Evolutionary conservation across 164 flowering plant genomes (phyloP).

Genomic region (Umbellularia californica): DNA sequence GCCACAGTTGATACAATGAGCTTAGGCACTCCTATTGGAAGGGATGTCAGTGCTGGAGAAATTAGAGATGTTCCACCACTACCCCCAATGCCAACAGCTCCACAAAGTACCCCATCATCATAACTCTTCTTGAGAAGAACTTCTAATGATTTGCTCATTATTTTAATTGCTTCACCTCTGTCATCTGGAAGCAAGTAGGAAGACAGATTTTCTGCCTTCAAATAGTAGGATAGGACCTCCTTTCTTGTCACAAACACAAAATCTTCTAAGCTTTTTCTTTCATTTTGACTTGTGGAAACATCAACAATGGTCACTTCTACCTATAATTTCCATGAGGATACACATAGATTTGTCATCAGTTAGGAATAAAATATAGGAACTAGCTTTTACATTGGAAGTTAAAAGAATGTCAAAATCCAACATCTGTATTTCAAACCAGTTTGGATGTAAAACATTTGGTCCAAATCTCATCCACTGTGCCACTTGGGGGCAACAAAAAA

Average conservation of each 20-base stretch:
- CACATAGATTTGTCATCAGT: neutral
- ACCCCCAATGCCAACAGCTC: constrained; percentile 89
- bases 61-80: constrained; percentile 86
- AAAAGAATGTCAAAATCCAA: neutral
- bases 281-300: constrained; percentile 57
- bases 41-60: constrained; percentile 61
- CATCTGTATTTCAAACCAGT: neutral
- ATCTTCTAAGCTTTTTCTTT: constrained; percentile 25
- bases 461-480: neutral
- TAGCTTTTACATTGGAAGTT: no score
- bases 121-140: constrained; percentile 37
- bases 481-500: no score
- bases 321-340: constrained; percentile 24
- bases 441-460: neutral
- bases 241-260: constrained; percentile 56
- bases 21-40: constrained; percentile 85
- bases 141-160: constrained; percentile 64
- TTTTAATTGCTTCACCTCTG: constrained; percentile 64
- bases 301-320: constrained; percentile 68
- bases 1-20: constrained; percentile 85
- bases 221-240: constrained; percentile 48
- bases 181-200: constrained; percentile 50
- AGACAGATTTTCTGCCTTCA: constrained; percentile 17
- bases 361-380: neutral
- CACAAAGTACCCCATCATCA: constrained; percentile 40